Conservation (phyloP, 1,139 yeast genomes). For the Magnusiomyces tetraspermus region DNA sequence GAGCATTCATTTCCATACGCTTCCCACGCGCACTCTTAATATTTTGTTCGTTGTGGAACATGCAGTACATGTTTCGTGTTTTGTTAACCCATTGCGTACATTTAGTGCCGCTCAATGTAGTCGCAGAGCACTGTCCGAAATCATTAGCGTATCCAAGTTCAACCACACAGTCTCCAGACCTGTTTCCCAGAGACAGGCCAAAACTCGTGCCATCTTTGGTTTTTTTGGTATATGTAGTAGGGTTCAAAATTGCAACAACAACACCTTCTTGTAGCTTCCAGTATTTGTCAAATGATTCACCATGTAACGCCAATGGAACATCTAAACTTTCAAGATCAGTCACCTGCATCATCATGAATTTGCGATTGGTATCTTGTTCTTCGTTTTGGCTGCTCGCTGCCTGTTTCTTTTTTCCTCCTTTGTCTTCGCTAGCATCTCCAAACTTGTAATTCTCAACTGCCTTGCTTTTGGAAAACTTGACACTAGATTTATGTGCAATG, state of each 20-base stretch:
- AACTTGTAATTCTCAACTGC: conserved; percentile 26
- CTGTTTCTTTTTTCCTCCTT: neutral
- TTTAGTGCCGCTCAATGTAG: conserved; percentile 37
- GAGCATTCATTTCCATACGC: conserved; percentile 57
- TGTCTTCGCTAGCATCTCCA: neutral
- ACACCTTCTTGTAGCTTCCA: conserved; percentile 72
- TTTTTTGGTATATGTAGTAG: conserved; percentile 43
- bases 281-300: conserved; percentile 55
- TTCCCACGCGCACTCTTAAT: conserved; percentile 45
- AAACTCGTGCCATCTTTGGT: conserved; percentile 37
- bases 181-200: conserved; percentile 46
- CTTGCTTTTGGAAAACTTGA: conserved; percentile 26
- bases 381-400: neutral
- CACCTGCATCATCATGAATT: conserved; percentile 52
- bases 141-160: conserved; percentile 69
- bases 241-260: conserved; percentile 65
- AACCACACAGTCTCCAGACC: conserved; percentile 42
- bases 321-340: conserved; percentile 54
- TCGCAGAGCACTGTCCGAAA: conserved; percentile 57
- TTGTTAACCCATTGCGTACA: conserved; percentile 57
- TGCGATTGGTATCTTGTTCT: conserved; percentile 31
- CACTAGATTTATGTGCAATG: conserved; percentile 47
- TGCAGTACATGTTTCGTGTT: conserved; percentile 49
- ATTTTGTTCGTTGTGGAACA: conserved; percentile 57
- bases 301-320: conserved; percentile 56